Evolutionary conservation across 306 rosid species (phyloP), one percentile per base, ranked within the genome.

Genomic region (Psophocarpus tetragonolobus): DNA sequence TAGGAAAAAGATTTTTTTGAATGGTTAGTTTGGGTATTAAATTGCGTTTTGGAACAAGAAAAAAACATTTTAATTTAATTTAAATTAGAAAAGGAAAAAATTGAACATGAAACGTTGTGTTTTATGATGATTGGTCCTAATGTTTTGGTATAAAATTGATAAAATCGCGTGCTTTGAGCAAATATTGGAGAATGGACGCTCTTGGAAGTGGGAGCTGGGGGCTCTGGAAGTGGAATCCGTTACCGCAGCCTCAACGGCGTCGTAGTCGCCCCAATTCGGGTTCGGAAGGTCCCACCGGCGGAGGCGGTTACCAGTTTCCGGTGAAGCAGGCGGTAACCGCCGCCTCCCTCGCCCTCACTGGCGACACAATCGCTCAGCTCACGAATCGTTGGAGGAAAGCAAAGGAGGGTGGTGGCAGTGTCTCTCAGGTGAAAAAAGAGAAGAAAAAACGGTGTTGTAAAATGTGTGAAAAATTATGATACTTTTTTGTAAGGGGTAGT

Each of bases 241-340:
- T 53, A 1, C 82, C 84, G 4, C 81, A 73, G 4, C 21, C 39
- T 38, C 62, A 63, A 42, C 85, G 80, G 54, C 81, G 80, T 26
- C 84, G 89, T 51, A 70, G 79, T 30, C 80, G 85, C 13, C 80
- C 85, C 53, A 76, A 86, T 10, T 84, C 97, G 7, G 82, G 71
- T 18, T 78, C 92, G 2, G 79, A 93, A 6, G 81, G 68, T n/a
- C 77, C 93, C 0, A 80, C 88, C 27, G 82, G 79, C 63, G 79
- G 91, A 75, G 69, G 85, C 42, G 88, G 88, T 79, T 82, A 45
- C 68, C 82, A 47, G 61, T 89, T 95, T 71, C 99, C 99, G 39
- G 27, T 95, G 17, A 88, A 88, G 82, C 97, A 92, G 85, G 94
- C 97, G 44, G 66, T 50, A 67, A 90, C 90, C 6, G 99, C 99